Evolutionary conservation across 2,329 filamentous ascomycete genomes (phyloP).

Genomic region (Epichloe sp.): DNA sequence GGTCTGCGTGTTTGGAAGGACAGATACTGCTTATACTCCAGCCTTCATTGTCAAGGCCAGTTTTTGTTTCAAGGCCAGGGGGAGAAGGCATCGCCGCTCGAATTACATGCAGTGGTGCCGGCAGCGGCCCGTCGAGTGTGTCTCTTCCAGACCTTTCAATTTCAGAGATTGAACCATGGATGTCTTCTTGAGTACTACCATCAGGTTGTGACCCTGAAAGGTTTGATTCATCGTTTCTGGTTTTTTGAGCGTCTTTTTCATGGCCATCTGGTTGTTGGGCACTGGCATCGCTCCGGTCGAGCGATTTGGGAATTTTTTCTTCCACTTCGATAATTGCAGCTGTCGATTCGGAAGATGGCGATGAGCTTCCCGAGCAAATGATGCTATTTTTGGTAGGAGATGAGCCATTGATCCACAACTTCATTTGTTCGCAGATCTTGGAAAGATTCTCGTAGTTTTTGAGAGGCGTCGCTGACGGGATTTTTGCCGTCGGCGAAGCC

Average conservation of each 20-base stretch:
- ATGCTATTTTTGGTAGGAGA: not conserved
- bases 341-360: not conserved
- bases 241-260: not conserved
- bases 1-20: not conserved
- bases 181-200: not conserved
- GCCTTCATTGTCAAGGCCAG: not conserved
- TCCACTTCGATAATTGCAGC: not conserved
- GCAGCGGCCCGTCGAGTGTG: not conserved
- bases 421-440: conserved; percentile 4
- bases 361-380: not conserved
- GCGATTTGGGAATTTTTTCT: not conserved
- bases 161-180: not conserved
- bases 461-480: not conserved
- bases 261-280: not conserved
- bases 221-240: no score
- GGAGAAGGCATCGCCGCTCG: not conserved
- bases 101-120: not conserved
- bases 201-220: not conserved
- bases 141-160: not conserved
- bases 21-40: conserved; percentile 1
- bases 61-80: not conserved
- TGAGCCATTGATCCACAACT: not conserved
- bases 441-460: not conserved
- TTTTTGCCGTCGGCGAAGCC: not conserved
- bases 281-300: not conserved